These are phyloP conservation scores for Sporothrix globosa DNA, from an alignment of 2,329 filamentous ascomycete species.

Conservation along the genomic window DNA sequence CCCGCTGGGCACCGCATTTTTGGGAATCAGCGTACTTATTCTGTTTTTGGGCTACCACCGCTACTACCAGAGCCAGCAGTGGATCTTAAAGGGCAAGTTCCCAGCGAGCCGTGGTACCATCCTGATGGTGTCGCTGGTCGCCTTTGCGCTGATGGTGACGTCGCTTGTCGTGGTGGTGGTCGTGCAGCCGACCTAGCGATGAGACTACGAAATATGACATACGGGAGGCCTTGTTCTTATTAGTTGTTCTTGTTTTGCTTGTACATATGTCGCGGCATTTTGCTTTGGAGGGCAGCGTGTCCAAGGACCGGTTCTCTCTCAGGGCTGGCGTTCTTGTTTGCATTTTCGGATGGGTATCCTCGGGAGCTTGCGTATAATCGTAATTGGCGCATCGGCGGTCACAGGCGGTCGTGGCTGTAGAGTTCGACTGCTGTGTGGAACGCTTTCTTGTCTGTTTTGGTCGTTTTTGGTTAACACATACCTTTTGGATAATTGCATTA, in stretches of 20 bases:
- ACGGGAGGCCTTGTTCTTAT: no score
- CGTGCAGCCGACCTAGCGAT: slow-evolving; percentile 47
- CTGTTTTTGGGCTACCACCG: slow-evolving; percentile 76
- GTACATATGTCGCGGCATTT: background rate
- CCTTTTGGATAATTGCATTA: background rate
- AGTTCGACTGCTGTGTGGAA: background rate
- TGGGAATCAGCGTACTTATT: slow-evolving; percentile 74
- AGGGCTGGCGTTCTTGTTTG: slow-evolving; percentile 1
- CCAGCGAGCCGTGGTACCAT: slow-evolving; percentile 77
- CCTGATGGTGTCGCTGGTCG: slow-evolving; percentile 67
- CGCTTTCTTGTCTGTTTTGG: background rate
- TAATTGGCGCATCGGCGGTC: background rate
- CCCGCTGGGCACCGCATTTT: slow-evolving; percentile 74
- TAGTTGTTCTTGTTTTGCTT: background rate
- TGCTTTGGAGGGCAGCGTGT: background rate
- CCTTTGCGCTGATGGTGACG: slow-evolving; percentile 64
- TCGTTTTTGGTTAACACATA: background rate
- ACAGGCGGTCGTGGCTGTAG: background rate
- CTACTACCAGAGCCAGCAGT: slow-evolving; percentile 77
- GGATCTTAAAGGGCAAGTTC: slow-evolving; percentile 79
- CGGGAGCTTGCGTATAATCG: background rate
- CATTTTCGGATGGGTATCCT: slow-evolving; percentile 10
- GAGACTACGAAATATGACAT: no score
- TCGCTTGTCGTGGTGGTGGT: slow-evolving; percentile 63
- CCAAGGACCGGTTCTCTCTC: background rate